phyloP scores from a whole-genome alignment of 495 filamentous ascomycete genomes.

The Margaritispora aquatica region DNA sequence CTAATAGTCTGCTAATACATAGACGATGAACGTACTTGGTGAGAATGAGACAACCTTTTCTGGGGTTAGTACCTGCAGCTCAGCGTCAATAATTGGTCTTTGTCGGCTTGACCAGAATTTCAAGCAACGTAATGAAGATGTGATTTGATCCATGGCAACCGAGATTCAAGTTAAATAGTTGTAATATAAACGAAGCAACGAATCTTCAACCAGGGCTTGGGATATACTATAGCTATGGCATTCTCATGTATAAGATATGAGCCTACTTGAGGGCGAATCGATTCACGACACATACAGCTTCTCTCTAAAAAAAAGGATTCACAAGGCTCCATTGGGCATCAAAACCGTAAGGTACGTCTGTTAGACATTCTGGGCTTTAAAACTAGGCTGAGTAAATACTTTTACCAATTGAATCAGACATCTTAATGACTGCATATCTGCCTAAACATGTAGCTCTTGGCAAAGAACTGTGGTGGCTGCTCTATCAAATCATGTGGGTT shows the following conservation, averaged over 20 bases:
- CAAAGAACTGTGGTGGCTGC: not conserved
- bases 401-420: not conserved
- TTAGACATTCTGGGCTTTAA: not conserved
- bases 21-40: not conserved
- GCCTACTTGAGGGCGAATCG: not conserved
- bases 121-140: not conserved
- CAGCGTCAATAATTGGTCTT: not conserved
- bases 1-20: not conserved
- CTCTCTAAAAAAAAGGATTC: not conserved
- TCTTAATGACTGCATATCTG: not conserved
- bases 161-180: not conserved
- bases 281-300: not conserved
- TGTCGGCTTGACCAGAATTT: not conserved
- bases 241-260: not conserved
- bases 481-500: not conserved
- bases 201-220: not conserved
- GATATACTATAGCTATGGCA: not conserved
- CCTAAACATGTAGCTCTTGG: not conserved
- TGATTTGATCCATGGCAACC: not conserved
- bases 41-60: not conserved
- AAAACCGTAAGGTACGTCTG: not conserved
- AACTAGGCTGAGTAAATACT: not conserved
- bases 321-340: not conserved
- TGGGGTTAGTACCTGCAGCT: not conserved
- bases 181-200: not conserved